These are phyloP conservation scores for Sporothrix protearum DNA, from an alignment of 2,329 filamentous ascomycete species.

Conservation along the genomic window DNA sequence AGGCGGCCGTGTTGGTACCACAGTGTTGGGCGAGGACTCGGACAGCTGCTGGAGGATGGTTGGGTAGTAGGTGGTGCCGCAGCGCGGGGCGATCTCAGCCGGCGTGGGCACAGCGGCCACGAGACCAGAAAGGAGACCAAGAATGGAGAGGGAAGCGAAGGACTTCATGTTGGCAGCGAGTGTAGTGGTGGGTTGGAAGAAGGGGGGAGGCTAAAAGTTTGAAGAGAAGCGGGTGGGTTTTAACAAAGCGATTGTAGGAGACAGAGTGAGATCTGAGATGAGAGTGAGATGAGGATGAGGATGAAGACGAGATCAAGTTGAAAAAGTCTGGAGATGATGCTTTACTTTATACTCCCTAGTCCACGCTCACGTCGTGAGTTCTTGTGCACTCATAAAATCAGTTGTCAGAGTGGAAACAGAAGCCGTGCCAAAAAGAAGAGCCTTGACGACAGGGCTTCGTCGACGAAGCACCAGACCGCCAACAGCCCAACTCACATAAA, in stretches of 20 bases:
- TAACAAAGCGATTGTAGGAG: not conserved
- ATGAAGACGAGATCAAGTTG: not conserved
- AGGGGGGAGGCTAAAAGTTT: not conserved
- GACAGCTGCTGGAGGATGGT: conserved; percentile 25
- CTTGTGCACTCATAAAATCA: not conserved
- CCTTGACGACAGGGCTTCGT: no score
- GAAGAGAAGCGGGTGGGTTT: not conserved
- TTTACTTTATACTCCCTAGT: not conserved
- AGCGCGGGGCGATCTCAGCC: conserved; percentile 19
- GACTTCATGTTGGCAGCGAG: conserved; percentile 16
- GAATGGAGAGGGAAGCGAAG: conserved; percentile 2
- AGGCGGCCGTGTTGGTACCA: conserved; percentile 19
- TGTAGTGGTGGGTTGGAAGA: not conserved
- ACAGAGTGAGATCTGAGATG: not conserved
- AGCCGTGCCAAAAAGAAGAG: not conserved
- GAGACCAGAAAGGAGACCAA: conserved; percentile 13
- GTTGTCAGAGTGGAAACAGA: not conserved
- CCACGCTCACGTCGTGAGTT: not conserved
- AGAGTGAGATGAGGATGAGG: not conserved
- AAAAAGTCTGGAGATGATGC: not conserved
- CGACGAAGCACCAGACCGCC: not conserved
- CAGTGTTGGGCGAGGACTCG: conserved; percentile 17
- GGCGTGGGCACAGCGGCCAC: conserved; percentile 20
- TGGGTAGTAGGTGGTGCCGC: conserved; percentile 25
- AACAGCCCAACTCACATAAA: not conserved